Evolutionary conservation across 148 eudicot genomes (phyloP).

Genomic region (Arctostaphylos glauca): DNA sequence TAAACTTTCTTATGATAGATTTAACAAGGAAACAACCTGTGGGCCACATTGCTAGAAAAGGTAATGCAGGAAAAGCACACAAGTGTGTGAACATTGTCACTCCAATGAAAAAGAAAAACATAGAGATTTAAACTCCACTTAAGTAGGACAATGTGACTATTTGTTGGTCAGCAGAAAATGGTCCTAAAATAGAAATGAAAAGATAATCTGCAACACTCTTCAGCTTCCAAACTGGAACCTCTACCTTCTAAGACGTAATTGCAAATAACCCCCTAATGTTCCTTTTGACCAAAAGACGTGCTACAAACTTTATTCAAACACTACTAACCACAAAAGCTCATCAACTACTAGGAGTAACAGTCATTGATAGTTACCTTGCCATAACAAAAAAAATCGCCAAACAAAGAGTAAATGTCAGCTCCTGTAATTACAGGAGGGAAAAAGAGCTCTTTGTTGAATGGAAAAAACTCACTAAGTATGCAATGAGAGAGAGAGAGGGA

Average conservation of each 20-base stretch:
- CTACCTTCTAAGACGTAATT: background rate
- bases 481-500: background rate
- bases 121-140: background rate
- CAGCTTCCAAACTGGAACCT: conserved; percentile 1
- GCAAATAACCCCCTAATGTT: background rate
- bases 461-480: background rate
- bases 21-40: background rate
- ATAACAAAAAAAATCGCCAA: background rate
- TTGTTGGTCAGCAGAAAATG: background rate
- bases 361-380: background rate
- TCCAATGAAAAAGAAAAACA: background rate
- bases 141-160: background rate
- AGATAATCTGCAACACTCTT: background rate
- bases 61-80: background rate
- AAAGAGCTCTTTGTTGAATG: background rate
- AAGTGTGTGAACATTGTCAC: background rate
- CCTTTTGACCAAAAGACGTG: background rate
- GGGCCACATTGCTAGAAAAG: no score
- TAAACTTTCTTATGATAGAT: background rate
- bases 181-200: background rate
- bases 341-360: background rate
- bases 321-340: background rate
- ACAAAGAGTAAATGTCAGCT: background rate
- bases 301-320: background rate
- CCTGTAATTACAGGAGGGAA: background rate